Evolutionary conservation across 768 basidiomycete genomes (phyloP).

Genomic region (Termitomyces sp.): DNA sequence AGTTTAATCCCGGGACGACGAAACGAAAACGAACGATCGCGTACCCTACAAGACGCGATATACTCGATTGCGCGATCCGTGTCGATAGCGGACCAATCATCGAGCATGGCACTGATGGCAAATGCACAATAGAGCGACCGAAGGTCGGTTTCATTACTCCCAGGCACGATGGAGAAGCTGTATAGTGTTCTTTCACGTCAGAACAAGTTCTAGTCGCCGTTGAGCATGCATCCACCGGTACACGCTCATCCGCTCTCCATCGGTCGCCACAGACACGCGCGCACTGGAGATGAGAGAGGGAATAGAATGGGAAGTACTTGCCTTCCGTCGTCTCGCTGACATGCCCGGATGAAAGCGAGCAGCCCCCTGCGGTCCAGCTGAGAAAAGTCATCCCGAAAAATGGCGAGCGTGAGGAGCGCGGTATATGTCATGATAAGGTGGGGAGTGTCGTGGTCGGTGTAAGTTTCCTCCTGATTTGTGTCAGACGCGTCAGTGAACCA

Average conservation of each 20-base stretch:
- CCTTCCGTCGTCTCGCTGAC: constrained; percentile 85
- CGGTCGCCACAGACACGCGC: neutral
- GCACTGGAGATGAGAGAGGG: neutral
- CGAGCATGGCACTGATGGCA: constrained; percentile 70
- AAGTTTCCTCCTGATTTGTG: constrained; percentile 21
- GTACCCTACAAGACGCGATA: constrained; percentile 68
- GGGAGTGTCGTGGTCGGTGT: constrained; percentile 57
- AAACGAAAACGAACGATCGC: constrained; percentile 11
- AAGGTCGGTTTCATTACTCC: constrained; percentile 67
- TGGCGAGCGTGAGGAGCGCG: constrained; percentile 74
- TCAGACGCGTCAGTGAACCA: constrained; percentile 5
- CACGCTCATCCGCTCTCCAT: neutral
- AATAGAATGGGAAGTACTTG: constrained; percentile 9
- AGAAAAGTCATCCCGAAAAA: constrained; percentile 82
- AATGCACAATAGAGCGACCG: constrained; percentile 87
- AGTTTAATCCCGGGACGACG: neutral
- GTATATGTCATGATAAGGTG: constrained; percentile 95
- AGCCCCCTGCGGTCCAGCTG: constrained; percentile 65
- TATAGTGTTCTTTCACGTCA: neutral
- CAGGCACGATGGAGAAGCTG: constrained; percentile 72
- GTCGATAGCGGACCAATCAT: constrained; percentile 75
- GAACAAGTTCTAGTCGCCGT: neutral
- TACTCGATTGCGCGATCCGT: constrained; percentile 55
- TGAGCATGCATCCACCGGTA: neutral
- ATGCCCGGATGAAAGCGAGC: constrained; percentile 57